Evolutionary conservation across 1,284 basidiomycete species (phyloP).

Genomic region (Irpex lacteus): DNA sequence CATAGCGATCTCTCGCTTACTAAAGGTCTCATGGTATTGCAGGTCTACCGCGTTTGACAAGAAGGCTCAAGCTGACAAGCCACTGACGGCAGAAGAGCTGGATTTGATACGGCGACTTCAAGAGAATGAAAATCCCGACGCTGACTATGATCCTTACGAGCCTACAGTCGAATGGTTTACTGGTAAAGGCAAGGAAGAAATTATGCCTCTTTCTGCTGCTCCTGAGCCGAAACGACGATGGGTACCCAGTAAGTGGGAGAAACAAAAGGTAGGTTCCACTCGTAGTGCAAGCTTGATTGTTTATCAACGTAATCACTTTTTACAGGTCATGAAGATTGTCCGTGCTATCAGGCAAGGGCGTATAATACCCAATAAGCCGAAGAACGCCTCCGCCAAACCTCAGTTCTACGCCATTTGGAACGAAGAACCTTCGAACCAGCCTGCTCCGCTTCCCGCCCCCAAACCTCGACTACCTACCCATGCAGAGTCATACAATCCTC

Average conservation of each 20-base stretch:
- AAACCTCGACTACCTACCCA: slow-evolving; percentile 89
- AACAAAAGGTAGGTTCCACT: slow-evolving; percentile 79
- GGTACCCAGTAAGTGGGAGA: slow-evolving; percentile 99
- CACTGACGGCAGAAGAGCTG: slow-evolving; percentile 88
- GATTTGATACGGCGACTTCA: slow-evolving; percentile 94
- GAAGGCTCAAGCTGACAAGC: slow-evolving; percentile 82
- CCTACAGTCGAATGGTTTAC: slow-evolving; percentile 97
- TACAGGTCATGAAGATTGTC: slow-evolving; percentile 98
- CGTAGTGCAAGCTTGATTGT: neutral
- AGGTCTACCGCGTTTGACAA: slow-evolving; percentile 96
- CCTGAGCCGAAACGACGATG: slow-evolving; percentile 97
- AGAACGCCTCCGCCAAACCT: slow-evolving; percentile 65
- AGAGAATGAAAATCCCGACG: slow-evolving; percentile 90
- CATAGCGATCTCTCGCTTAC: neutral
- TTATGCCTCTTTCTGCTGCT: slow-evolving; percentile 88
- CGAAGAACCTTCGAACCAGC: slow-evolving; percentile 57
- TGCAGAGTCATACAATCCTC: slow-evolving; percentile 97
- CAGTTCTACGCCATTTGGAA: slow-evolving; percentile 93
- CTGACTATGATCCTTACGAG: slow-evolving; percentile 88
- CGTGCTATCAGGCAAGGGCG: slow-evolving; percentile 96
- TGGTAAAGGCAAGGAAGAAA: slow-evolving; percentile 90
- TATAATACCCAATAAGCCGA: slow-evolving; percentile 89
- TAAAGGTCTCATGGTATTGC: neutral
- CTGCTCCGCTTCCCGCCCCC: slow-evolving; percentile 89
- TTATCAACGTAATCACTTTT: neutral